Base-by-base conservation (phyloP, 2,329 filamentous ascomycete genomes). In the Knufia petricola region DNA sequence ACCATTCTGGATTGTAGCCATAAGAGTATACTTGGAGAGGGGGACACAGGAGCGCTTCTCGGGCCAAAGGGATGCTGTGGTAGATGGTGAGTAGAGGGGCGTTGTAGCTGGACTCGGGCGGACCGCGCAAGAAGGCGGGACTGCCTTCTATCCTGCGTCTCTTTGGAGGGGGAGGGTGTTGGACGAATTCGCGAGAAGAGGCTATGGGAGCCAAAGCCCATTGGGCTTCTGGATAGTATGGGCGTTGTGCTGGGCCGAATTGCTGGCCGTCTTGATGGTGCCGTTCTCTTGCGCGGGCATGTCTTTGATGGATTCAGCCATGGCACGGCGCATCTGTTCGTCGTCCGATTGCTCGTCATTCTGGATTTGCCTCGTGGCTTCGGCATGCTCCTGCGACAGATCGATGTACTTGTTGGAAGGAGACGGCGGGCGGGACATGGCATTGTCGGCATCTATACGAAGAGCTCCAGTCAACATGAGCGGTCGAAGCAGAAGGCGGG, bases 41-140 rank as follows among this genome's bases (percentile, higher is more conserved):
- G n/a, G 72, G 66, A 34, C 71, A 60, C 10, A 82, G 61, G 8
- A 82, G 66, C 7, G 74, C 73, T 58, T 81, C 77, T 49, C 78
- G 70, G 17, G 73, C 75, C 24, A 75, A 63, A 2, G 79, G 78
- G 48, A 82, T 79, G 17, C 73, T 69, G 58, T 80, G 76, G n/a
- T 79, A 68, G 50, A 83, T 80, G 3, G 77, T 79, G 37, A 83
- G 58, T 17, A 81, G 64, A 3, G 73, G 73, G 23, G 75, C 72
- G n/a, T 81, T 64, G 56, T 77, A 77, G 50, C 76, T 69, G 36
- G 66, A 68, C 37, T 71, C 68, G 10, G 72, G 67, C 2, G 74
- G 65, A 13, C 76, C 76, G 50, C 79, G 78, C 45, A 82, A 63
- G 50, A 82, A 77, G 13, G 71, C 71, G 12, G 78, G 79, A 53